Conservation (phyloP, 2,329 filamentous ascomycete species). For the Geosmithia flava region DNA sequence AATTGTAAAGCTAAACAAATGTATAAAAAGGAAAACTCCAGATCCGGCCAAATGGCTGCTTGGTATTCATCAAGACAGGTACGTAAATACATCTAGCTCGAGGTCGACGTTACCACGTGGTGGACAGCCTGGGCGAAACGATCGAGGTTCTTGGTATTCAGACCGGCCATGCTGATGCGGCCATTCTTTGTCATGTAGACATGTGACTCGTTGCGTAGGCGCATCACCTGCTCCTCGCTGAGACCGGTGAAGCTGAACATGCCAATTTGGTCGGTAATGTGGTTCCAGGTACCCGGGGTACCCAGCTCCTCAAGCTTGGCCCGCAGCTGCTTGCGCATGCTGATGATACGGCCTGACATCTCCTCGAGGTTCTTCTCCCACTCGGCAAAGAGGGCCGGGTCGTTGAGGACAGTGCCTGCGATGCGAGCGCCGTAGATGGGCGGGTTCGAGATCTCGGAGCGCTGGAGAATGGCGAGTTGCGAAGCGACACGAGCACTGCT, state of each 20-base stretch:
- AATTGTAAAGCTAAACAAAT: too few relatives aligned
- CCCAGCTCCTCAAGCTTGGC: constrained; percentile 70
- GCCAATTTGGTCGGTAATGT: constrained; percentile 97
- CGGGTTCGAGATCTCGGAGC: constrained; percentile 94
- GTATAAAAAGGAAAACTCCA: too few relatives aligned
- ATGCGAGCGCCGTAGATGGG: constrained; percentile 90
- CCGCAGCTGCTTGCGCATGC: constrained; percentile 73
- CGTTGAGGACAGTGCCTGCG: constrained; percentile 73
- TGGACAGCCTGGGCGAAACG: constrained; percentile 88
- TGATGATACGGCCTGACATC: constrained; percentile 92
- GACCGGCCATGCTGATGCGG: constrained; percentile 94
- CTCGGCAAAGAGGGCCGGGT: constrained; percentile 67
- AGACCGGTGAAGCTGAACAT: constrained; percentile 97
- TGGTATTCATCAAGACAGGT: neutral
- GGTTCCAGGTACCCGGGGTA: constrained; percentile 87
- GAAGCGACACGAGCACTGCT: constrained; percentile 60
- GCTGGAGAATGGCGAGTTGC: constrained; percentile 87
- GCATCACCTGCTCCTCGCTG: constrained; percentile 58
- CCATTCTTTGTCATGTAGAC: constrained; percentile 97
- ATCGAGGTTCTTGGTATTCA: constrained; percentile 84
- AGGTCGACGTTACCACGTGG: constrained; percentile 48
- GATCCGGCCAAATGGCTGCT: neutral
- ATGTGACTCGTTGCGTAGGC: constrained; percentile 58
- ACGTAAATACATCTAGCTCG: neutral
- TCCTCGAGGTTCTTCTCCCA: constrained; percentile 87